phyloP scores from a whole-genome alignment of 2,329 filamentous ascomycete genomes.

The Canariomyces notabilis region DNA sequence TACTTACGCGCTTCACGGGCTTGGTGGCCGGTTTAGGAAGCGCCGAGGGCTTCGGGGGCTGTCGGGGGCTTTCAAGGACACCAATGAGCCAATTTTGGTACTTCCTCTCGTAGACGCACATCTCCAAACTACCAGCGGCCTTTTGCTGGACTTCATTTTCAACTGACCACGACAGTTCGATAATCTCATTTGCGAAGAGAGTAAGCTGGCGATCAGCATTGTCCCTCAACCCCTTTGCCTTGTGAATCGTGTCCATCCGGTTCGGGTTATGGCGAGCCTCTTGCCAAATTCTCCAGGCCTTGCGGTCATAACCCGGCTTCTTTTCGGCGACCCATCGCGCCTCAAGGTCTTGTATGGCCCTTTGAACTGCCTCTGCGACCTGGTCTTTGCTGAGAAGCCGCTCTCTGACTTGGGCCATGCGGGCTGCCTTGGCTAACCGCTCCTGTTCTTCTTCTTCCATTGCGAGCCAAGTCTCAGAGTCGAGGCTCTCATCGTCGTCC shows the following conservation, averaged over 20 bases:
- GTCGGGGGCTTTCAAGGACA: constrained; percentile 38
- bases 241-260: constrained; percentile 39
- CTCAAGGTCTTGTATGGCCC: constrained; percentile 47
- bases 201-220: constrained; percentile 47
- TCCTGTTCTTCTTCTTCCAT: constrained; percentile 53
- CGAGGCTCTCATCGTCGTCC: constrained; percentile 25
- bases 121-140: constrained; percentile 53
- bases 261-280: constrained; percentile 42
- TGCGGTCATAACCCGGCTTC: constrained; percentile 49
- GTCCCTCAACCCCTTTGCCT: constrained; percentile 39
- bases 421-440: constrained; percentile 18
- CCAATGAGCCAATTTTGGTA: constrained; percentile 46
- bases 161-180: constrained; percentile 47
- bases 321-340: constrained; percentile 55
- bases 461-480: constrained; percentile 41
- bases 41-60: constrained; percentile 34
- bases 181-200: constrained; percentile 51
- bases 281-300: constrained; percentile 59
- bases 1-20: constrained; percentile 36
- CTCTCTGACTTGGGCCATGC: not conserved
- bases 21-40: constrained; percentile 23
- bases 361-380: constrained; percentile 48
- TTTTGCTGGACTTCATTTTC: constrained; percentile 48
- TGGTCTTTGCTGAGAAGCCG: constrained; percentile 38
- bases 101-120: constrained; percentile 58